Evolutionary conservation across 2,329 filamentous ascomycete genomes (phyloP).

Genomic region (Colletotrichum sp.): DNA sequence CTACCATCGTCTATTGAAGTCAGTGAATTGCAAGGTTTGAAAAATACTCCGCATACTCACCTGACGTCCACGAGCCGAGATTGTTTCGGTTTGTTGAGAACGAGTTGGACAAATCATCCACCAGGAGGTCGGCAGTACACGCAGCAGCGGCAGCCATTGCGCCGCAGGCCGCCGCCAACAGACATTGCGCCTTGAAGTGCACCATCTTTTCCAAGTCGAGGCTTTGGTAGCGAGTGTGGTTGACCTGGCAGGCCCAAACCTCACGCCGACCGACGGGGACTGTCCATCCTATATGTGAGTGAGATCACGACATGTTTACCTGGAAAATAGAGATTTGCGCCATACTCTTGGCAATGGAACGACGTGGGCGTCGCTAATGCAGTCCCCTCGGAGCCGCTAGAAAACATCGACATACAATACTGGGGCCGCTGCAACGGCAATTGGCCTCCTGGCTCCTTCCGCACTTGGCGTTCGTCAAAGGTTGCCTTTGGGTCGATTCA

Average conservation of each 20-base stretch:
- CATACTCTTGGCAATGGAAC: background rate
- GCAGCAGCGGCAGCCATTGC: constrained; percentile 22
- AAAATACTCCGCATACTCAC: constrained; percentile 25
- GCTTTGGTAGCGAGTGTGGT: background rate
- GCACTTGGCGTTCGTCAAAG: constrained; percentile 4
- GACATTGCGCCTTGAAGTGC: constrained; percentile 7
- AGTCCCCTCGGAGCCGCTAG: background rate
- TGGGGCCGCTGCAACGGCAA: background rate
- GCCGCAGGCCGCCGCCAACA: constrained; percentile 20
- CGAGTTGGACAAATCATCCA: constrained; percentile 38
- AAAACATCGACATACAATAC: background rate
- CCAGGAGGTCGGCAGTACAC: constrained; percentile 33
- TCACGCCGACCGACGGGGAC: background rate
- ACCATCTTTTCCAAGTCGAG: constrained; percentile 18
- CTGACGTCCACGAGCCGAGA: constrained; percentile 39
- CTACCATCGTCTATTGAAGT: constrained; percentile 50
- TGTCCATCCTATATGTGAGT: constrained; percentile 2
- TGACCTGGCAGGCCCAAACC: background rate
- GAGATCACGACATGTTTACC: background rate
- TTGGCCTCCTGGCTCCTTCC: background rate
- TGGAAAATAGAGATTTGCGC: background rate
- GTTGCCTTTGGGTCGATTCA: background rate
- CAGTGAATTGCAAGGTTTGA: background rate
- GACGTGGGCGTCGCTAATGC: constrained; percentile 5
- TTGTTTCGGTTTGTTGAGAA: constrained; percentile 36